Conservation (phyloP, 371 early-diverging fungal species). For the Rhizopus microsporus region DNA sequence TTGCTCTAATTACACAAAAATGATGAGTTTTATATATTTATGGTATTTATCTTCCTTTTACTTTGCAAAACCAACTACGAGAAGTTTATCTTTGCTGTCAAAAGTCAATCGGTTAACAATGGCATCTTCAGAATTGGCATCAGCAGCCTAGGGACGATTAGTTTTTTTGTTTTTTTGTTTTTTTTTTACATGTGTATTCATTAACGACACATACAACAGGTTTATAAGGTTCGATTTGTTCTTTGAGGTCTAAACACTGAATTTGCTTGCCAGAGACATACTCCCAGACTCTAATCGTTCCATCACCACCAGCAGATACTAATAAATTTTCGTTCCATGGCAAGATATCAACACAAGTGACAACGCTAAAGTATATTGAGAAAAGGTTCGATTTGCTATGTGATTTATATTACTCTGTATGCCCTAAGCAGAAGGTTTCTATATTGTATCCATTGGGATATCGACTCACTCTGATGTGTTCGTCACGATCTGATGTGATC, state of each 20-base stretch:
- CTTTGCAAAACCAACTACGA: conserved; percentile 48
- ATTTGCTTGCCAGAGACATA: conserved; percentile 47
- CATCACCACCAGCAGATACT: conserved; percentile 90
- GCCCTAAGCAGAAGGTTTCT: conserved; percentile 88
- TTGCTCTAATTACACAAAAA: conserved; percentile 17
- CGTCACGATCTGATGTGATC: conserved; percentile 94
- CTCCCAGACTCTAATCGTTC: conserved; percentile 80
- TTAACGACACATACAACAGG: conserved; percentile 26
- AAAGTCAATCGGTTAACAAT: conserved; percentile 31
- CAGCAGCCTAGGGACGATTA: conserved; percentile 27
- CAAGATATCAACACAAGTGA: conserved; percentile 58
- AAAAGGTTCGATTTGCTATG: background rate
- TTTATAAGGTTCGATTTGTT: conserved; percentile 47
- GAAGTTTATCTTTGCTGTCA: conserved; percentile 17
- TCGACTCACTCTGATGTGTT: conserved; percentile 89
- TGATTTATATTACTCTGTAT: conserved; percentile 66
- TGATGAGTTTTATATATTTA: background rate
- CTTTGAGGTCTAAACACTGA: conserved; percentile 44
- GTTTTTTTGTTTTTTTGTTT: too few relatives aligned
- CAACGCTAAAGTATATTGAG: conserved; percentile 49
- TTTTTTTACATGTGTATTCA: too few relatives aligned
- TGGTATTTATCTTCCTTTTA: conserved; percentile 6
- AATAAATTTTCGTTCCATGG: conserved; percentile 55
- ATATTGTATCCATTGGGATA: conserved; percentile 91
- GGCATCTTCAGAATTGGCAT: conserved; percentile 47